Base-by-base conservation (phyloP, 2,329 filamentous ascomycete genomes). In the Plectosphaerella plurivora region DNA sequence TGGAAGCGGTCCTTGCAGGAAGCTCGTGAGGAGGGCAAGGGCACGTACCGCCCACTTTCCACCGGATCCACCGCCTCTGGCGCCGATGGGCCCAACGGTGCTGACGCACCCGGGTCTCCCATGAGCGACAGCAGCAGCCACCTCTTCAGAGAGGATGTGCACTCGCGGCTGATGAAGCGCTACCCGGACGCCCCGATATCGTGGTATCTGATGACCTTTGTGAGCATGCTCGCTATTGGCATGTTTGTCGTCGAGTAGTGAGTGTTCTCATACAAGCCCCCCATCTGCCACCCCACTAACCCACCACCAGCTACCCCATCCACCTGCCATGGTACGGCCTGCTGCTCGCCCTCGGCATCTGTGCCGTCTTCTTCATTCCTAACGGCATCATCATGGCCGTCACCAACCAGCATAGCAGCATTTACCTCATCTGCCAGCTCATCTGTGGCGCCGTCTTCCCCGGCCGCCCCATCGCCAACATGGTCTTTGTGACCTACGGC, bases 361-460 rank as follows among this genome's bases (percentile, higher is more conserved):
- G 89, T 55, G 84, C 86, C 18, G 69, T 93, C 51, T 87, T 95
- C 55, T 95, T 95, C 72, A 90, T 96, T 54, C 91, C 91, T 11
- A 93, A 94, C 57, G 91, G 91, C 55, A 94, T 95, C 65, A 88
- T 96, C 62, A 95, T 94, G 88, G 91, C 90, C 15, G 90, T 95
- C 59, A 95, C 91, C 10, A 95, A 94, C 66, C 89, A 93, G 65
- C 89, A 94, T 68, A 90, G 85, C 68, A 90, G 86, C 67, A 89
- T 93, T 59, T 94, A 93, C 66, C 79, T 94, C 36, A 89, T 94
- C 61, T 93, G 89, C 66, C 90, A 94, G 68, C 79, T 95, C 53
- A 86, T 94, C 57, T 93, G 89, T 57, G 91, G 91, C 51, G 84
- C 82, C 49, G 77, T 91, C 15, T 95, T 95, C 65, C 90, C 90